phyloP scores from a whole-genome alignment of 345 rosid genomes.

The Anastatica hierochuntica region DNA sequence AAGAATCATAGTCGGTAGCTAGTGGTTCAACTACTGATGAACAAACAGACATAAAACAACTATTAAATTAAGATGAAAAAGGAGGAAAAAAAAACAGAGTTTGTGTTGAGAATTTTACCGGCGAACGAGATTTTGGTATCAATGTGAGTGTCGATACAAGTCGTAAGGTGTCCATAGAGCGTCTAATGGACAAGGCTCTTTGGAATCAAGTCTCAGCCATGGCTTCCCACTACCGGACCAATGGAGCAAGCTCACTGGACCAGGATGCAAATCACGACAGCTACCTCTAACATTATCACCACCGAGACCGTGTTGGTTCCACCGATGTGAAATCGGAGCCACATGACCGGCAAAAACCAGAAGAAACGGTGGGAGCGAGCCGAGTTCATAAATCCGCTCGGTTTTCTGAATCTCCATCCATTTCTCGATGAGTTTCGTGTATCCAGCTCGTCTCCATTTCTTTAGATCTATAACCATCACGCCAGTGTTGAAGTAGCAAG shows the following conservation, averaged over 20 bases:
- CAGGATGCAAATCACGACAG: slow-evolving; percentile 67
- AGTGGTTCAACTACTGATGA: slow-evolving; percentile 22
- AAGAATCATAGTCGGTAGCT: slow-evolving; percentile 3
- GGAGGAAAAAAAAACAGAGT: slow-evolving; percentile 1
- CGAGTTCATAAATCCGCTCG: slow-evolving; percentile 62
- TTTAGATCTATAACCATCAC: slow-evolving; percentile 77
- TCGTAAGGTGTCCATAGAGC: slow-evolving; percentile 63
- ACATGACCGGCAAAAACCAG: slow-evolving; percentile 63
- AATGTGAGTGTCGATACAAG: slow-evolving; percentile 37
- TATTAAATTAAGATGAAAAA: not conserved
- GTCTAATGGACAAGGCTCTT: slow-evolving; percentile 55
- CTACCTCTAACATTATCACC: slow-evolving; percentile 73
- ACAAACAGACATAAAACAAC: slow-evolving; percentile 4
- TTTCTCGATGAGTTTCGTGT: slow-evolving; percentile 56
- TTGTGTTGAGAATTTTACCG: slow-evolving; percentile 7
- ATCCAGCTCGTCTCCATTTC: slow-evolving; percentile 52
- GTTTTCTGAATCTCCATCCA: slow-evolving; percentile 79
- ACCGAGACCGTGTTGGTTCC: slow-evolving; percentile 78
- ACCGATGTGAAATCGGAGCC: slow-evolving; percentile 69
- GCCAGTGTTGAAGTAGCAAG: slow-evolving; percentile 74
- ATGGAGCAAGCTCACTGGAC: slow-evolving; percentile 62
- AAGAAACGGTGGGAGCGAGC: slow-evolving; percentile 63
- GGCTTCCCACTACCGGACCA: slow-evolving; percentile 92
- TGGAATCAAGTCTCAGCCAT: slow-evolving; percentile 60
- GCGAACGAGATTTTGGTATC: slow-evolving; percentile 4